Evolutionary conservation across 371 early-diverging fungal species (phyloP).

Genomic region (Mucor velutinosus): DNA sequence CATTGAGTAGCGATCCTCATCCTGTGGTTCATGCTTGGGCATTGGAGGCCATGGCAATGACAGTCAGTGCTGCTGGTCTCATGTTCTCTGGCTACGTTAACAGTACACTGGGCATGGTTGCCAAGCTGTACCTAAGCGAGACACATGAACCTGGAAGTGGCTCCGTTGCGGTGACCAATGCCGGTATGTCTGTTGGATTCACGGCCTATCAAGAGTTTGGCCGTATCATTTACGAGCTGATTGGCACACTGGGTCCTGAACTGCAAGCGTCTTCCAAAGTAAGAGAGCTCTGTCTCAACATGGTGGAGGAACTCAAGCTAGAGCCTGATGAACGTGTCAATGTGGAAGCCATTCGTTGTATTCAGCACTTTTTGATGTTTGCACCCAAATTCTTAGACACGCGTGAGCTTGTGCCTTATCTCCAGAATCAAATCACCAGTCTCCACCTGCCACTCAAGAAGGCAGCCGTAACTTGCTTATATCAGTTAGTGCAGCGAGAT

Average conservation of each 20-base stretch:
- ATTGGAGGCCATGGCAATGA: slow-evolving; percentile 82
- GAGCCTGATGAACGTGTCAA: slow-evolving; percentile 82
- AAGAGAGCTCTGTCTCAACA: slow-evolving; percentile 75
- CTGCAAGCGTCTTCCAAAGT: slow-evolving; percentile 72
- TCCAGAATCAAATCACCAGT: slow-evolving; percentile 72
- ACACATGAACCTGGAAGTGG: slow-evolving; percentile 81
- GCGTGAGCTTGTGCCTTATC: slow-evolving; percentile 70
- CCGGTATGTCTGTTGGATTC: slow-evolving; percentile 61
- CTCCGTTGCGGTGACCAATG: slow-evolving; percentile 62
- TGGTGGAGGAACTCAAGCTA: slow-evolving; percentile 78
- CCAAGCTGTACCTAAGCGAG: slow-evolving; percentile 86
- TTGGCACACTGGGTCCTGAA: slow-evolving; percentile 93
- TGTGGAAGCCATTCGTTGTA: slow-evolving; percentile 86
- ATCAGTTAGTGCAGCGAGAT: slow-evolving; percentile 83
- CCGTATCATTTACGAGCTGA: slow-evolving; percentile 82
- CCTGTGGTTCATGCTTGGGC: slow-evolving; percentile 96
- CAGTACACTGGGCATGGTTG: slow-evolving; percentile 81
- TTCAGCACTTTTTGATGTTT: slow-evolving; percentile 90
- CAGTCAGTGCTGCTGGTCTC: slow-evolving; percentile 85
- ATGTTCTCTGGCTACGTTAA: slow-evolving; percentile 91
- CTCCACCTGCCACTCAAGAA: slow-evolving; percentile 73
- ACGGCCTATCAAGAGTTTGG: slow-evolving; percentile 81
- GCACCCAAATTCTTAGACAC: slow-evolving; percentile 77
- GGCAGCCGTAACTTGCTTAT: slow-evolving; percentile 84
- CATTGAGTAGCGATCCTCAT: slow-evolving; percentile 89